A percentile compares a stretch with the other conserved stretches of the same genome.
phyloP scores from a whole-genome alignment of 768 basidiomycete species.

The Tricholoma bakamatsutake region DNA sequence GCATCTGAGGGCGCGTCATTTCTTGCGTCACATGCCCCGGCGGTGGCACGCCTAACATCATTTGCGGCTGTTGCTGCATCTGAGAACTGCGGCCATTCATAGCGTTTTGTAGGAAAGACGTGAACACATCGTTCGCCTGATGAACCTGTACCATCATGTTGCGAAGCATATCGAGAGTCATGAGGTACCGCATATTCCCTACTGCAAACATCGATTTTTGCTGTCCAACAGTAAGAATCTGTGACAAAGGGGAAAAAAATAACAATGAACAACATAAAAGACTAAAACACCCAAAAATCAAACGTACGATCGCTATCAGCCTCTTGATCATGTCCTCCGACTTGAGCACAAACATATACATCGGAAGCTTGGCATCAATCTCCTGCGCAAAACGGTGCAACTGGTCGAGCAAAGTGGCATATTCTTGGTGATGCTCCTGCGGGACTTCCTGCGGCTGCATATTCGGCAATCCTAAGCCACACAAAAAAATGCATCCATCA shows the following conservation, averaged over 20 bases:
- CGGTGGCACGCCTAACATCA: slow-evolving; percentile 9
- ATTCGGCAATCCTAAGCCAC: slow-evolving; percentile 25
- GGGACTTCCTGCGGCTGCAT: slow-evolving; percentile 37
- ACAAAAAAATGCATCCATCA: neutral
- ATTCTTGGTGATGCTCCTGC: slow-evolving; percentile 50
- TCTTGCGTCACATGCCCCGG: slow-evolving; percentile 6
- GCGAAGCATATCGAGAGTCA: slow-evolving; percentile 33
- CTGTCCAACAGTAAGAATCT: slow-evolving; percentile 40
- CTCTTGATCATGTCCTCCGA: slow-evolving; percentile 43
- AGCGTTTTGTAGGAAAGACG: slow-evolving; percentile 6
- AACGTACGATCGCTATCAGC: slow-evolving; percentile 50
- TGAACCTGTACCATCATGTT: slow-evolving; percentile 29
- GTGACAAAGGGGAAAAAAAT: neutral
- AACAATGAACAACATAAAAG: neutral
- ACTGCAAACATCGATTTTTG: slow-evolving; percentile 36
- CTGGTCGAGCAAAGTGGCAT: slow-evolving; percentile 43
- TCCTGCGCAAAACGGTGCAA: slow-evolving; percentile 39
- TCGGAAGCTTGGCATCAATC: slow-evolving; percentile 43
- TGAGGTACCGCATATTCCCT: slow-evolving; percentile 36
- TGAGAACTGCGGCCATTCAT: slow-evolving; percentile 15
- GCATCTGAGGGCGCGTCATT: slow-evolving; percentile 14
- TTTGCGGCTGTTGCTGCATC: slow-evolving; percentile 4
- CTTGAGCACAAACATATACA: slow-evolving; percentile 41
- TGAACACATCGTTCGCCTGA: slow-evolving; percentile 8
- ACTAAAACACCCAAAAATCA: neutral